Conservation (phyloP, 2,329 filamentous ascomycete species). For the Ophiosphaerella herpotricha region DNA sequence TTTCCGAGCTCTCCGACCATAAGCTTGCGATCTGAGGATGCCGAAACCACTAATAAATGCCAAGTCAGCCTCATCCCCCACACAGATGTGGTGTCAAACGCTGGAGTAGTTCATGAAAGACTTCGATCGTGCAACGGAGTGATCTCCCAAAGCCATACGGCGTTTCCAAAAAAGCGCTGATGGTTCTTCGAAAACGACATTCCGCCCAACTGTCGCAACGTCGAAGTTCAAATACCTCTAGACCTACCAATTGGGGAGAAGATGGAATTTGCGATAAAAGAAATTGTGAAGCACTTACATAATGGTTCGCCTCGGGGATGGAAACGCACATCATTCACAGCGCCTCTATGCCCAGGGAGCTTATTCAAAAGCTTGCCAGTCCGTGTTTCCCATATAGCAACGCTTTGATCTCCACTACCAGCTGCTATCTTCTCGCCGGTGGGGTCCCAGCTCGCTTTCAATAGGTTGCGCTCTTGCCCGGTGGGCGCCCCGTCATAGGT, state of each 20-base stretch:
- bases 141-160: background rate
- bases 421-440: slow-evolving; percentile 85
- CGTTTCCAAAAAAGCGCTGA: too few species aligned
- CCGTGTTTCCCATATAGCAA: slow-evolving; percentile 86
- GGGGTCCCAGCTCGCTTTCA: slow-evolving; percentile 86
- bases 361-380: slow-evolving; percentile 93
- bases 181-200: too few species aligned
- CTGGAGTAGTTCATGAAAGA: slow-evolving; percentile 17
- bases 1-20: slow-evolving; percentile 79
- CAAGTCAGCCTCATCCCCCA: slow-evolving; percentile 32
- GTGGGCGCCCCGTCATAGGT: slow-evolving; percentile 91
- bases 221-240: too few species aligned
- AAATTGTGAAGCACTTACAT: slow-evolving; percentile 63
- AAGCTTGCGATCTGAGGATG: slow-evolving; percentile 85
- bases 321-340: slow-evolving; percentile 93
- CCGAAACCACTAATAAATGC: slow-evolving; percentile 72
- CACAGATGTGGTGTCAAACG: background rate
- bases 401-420: slow-evolving; percentile 87
- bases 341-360: slow-evolving; percentile 91
- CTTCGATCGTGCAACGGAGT: background rate
- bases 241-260: too few species aligned
- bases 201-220: too few species aligned
- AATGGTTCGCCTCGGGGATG: slow-evolving; percentile 83
- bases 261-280: background rate
- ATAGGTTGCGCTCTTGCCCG: slow-evolving; percentile 88